Evolutionary conservation across 176 grass and related monocot genomes (phyloP), one percentile per base, ranked within the genome.

Genomic region (Thalia dealbata): DNA sequence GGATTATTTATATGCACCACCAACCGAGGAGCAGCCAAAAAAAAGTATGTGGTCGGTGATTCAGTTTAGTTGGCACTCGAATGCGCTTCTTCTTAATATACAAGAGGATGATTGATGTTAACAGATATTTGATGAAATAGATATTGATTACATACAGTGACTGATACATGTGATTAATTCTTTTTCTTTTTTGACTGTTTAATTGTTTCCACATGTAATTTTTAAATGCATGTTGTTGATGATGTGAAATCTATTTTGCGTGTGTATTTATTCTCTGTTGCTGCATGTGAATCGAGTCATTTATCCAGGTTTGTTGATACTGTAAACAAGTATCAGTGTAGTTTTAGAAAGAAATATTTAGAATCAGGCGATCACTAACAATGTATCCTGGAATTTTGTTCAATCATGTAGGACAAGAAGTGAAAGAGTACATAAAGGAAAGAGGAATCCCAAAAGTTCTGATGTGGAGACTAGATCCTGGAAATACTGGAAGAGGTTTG

Each of bases 111-210:
- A 5, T 42, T 42, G 35, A 43, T 68, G 14, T 43, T 68, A 45
- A 68, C 16, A 30, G 10, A 11, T 44, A 11, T 44, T 32, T 64
- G 25, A 25, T 29, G 5, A 64, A 64, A 64, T 27, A 63, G 24
- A 63, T 14, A 55, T 55, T 55, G 12, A 58, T n/a, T 46, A 13
- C 56, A 74, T 18, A 74, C 78, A 83, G 61, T 28, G 19, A 52
- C 38, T 55, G 22, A 59, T 64, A 30, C 27, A 13, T 15, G 22
- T 13, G 12, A 26, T 30, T 10, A 24, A 62, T 62, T 62, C 19
- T 62, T 24, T 13, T 6, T 26, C 12, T 64, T 26, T 6, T 14
- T n/a, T n/a, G n/a, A 4, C 0, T n/a, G 54, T 58, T n/a, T n/a
- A 58, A n/a, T n/a, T n/a, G 54, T n/a, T 58, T n/a, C 6, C 5